Percentiles rank a stretch among this genome's conserved stretches.
Conservation (phyloP, 2,329 filamentous ascomycete genomes). For the Colletotrichum sublineola region DNA sequence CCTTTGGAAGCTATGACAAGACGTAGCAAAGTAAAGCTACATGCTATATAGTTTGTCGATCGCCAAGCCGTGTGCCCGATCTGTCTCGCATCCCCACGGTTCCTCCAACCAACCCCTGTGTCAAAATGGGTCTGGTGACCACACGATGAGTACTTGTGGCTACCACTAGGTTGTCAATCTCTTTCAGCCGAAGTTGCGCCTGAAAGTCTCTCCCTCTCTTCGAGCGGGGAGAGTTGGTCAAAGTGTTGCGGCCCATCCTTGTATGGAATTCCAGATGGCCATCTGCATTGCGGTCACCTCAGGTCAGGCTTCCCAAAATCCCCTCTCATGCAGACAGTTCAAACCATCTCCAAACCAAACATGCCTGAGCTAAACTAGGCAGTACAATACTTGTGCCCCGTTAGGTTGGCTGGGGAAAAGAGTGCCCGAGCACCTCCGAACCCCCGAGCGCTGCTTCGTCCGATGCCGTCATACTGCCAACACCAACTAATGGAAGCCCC, state of each 20-base stretch:
- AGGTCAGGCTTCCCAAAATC: background rate
- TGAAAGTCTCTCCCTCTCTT: slow-evolving; percentile 6
- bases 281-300: slow-evolving; percentile 4
- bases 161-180: slow-evolving; percentile 15
- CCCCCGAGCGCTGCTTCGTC: slow-evolving; percentile 20
- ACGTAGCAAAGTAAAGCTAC: slow-evolving; percentile 4
- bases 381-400: background rate
- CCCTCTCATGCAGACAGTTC: background rate
- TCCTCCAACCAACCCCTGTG: slow-evolving; percentile 11
- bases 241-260: slow-evolving; percentile 9
- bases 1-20: background rate
- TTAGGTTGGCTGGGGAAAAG: background rate
- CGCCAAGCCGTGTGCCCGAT: slow-evolving; percentile 34
- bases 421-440: slow-evolving; percentile 25
- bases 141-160: slow-evolving; percentile 8
- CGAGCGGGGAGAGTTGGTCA: slow-evolving; percentile 12
- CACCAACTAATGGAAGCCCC: background rate
- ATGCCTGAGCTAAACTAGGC: background rate
- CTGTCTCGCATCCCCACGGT: slow-evolving; percentile 16
- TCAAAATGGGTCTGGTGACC: slow-evolving; percentile 36
- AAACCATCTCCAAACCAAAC: background rate
- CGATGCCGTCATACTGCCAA: slow-evolving; percentile 30
- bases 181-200: slow-evolving; percentile 19
- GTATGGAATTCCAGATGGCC: slow-evolving; percentile 10
- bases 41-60: slow-evolving; percentile 20